A percentile compares a stretch with the other conserved stretches of the same genome.
These are phyloP conservation scores for Starmera amethionina DNA, from an alignment of 805 yeast genomes.

Conservation along the genomic window DNA sequence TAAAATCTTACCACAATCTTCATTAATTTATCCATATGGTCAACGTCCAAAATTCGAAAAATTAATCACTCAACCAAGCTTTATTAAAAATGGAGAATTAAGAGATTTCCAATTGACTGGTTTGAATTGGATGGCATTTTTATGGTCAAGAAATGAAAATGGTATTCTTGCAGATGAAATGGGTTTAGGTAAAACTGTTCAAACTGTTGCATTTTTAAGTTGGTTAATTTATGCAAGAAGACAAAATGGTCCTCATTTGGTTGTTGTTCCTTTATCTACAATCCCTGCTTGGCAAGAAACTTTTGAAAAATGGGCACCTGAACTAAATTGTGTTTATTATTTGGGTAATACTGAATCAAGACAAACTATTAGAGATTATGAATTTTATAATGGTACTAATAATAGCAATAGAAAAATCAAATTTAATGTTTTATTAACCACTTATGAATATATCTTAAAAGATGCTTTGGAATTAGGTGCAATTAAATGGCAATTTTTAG, in stretches of 20 bases:
- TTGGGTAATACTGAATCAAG: slow-evolving; percentile 89
- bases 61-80: slow-evolving; percentile 75
- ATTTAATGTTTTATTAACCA: slow-evolving; percentile 86
- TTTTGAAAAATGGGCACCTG: slow-evolving; percentile 96
- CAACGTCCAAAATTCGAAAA: slow-evolving; percentile 86
- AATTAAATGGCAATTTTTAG: slow-evolving; percentile 90
- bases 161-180: slow-evolving; percentile 97
- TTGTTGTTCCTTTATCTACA: slow-evolving; percentile 93
- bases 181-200: slow-evolving; percentile 98
- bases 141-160: slow-evolving; percentile 96
- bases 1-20: slow-evolving; percentile 72
- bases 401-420: slow-evolving; percentile 53
- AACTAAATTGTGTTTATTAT: slow-evolving; percentile 83
- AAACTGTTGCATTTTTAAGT: slow-evolving; percentile 86
- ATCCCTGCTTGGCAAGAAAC: slow-evolving; percentile 99
- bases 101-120: slow-evolving; percentile 98
- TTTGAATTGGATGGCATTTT: slow-evolving; percentile 97
- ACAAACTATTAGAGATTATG: slow-evolving; percentile 71
- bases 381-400: slow-evolving; percentile 45
- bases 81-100: slow-evolving; percentile 81
- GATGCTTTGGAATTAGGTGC: slow-evolving; percentile 74
- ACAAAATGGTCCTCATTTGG: slow-evolving; percentile 95
- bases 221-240: slow-evolving; percentile 94
- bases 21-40: slow-evolving; percentile 58
- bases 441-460: slow-evolving; percentile 92